Base-by-base conservation (phyloP, 192 early-diverging fungal species). In the Podila epicladia region DNA sequence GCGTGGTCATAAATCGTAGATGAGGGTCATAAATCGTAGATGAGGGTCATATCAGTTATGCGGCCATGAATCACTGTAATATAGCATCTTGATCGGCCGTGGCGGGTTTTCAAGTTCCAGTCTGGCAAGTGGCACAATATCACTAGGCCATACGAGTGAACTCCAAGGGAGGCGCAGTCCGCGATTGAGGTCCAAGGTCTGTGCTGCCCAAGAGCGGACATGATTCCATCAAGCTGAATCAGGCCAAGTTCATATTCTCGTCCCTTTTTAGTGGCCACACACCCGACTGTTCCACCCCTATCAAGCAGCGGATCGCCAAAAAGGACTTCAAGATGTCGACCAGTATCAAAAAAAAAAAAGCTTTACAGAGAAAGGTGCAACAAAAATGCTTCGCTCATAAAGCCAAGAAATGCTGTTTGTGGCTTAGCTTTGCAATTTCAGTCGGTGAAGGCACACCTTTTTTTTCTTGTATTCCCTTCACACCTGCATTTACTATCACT, bases 41-140 rank as follows among this genome's bases (percentile, higher is more conserved):
- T n/a, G n/a, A n/a, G n/a, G n/a, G n/a, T n/a, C n/a, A n/a, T n/a
- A n/a, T n/a, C n/a, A n/a, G n/a, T 29, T 29, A 48, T 17, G 69
- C 69, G 2, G 57, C 75, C 24, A 15, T 17, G 9, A 78, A 72
- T 31, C 3, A 55, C n/a, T 78, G 75, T 65, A 88, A 91, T 60
- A 78, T 72, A 87, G 89, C 19, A 84, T 82, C 35, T 88, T 87
- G 11, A 68, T 89, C 28, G 89, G 85, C 33, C 85, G 89, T 4
- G 89, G 88, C 3, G 77, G 69, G 15, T 5, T 3, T 89, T 85
- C 67, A 32, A 67, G 41, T 89, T 87, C 57, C 66, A 62, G 48
- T 53, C 74, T 5, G 89, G 87, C 20, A 48, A 66, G 19, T 91
- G 89, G 89, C 69, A 72, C 38, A 72, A 78, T 48, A 28, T 78